Conservation (phyloP, 2,329 filamentous ascomycete species). For the Stagonosporopsis cucurbitacearum region DNA sequence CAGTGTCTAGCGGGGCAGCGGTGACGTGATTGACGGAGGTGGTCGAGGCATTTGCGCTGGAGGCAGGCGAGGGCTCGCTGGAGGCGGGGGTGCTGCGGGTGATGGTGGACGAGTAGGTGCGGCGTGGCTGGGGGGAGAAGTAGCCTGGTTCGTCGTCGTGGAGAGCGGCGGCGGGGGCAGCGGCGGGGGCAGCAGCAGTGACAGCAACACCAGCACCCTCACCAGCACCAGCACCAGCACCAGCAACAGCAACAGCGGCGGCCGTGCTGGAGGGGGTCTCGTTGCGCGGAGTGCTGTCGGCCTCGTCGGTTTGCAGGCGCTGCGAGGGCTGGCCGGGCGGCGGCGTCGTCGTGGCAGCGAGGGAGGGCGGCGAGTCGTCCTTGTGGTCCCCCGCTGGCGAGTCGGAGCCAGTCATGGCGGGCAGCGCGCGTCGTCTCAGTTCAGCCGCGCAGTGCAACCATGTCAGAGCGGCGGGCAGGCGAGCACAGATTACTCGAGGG, state of each 20-base stretch:
- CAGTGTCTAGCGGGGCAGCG: constrained; percentile 10
- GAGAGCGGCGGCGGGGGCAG: no score
- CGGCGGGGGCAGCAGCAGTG: constrained; percentile 17
- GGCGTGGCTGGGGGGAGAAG: constrained; percentile 50
- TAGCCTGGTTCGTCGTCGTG: constrained; percentile 44
- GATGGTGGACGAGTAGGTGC: constrained; percentile 42
- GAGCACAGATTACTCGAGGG: constrained; percentile 13
- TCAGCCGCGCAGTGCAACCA: constrained; percentile 42
- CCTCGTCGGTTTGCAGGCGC: constrained; percentile 29
- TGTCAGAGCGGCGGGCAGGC: constrained; percentile 26
- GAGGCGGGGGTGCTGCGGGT: constrained; percentile 39
- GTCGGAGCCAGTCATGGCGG: constrained; percentile 40
- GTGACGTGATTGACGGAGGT: constrained; percentile 28
- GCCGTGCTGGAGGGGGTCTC: constrained; percentile 47
- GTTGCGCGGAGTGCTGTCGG: constrained; percentile 51
- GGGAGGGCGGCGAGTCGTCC: constrained; percentile 21
- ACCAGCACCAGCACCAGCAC: constrained; percentile 20
- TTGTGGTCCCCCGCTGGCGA: constrained; percentile 35
- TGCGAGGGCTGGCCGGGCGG: constrained; percentile 4
- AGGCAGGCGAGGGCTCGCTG: constrained; percentile 40
- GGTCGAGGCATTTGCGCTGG: constrained; percentile 37
- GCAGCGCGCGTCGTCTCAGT: constrained; percentile 35
- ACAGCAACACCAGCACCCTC: constrained; percentile 26
- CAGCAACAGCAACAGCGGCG: constrained; percentile 26
- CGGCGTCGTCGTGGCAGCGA: no score